Conservation (phyloP, 805 yeast genomes). For the Saturnispora quitensis region DNA sequence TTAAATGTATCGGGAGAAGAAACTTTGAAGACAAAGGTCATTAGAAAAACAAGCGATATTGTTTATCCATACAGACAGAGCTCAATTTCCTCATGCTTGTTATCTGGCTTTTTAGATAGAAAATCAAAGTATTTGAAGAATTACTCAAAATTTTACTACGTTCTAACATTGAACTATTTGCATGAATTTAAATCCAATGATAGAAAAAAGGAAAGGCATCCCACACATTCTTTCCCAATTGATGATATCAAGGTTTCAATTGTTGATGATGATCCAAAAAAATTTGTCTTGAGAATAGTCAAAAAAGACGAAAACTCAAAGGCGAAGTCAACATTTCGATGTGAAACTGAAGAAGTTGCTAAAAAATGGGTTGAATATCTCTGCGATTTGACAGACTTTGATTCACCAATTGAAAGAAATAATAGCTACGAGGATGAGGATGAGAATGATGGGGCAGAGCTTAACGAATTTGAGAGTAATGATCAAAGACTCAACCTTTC, state of each 20-base stretch:
- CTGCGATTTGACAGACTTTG: constrained; percentile 40
- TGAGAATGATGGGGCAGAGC: constrained; percentile 4
- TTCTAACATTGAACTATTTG: constrained; percentile 54
- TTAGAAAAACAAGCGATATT: constrained; percentile 41
- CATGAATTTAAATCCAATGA: constrained; percentile 58
- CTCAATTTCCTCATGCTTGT: constrained; percentile 42
- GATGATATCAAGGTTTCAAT: constrained; percentile 27
- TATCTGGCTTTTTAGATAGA: constrained; percentile 52
- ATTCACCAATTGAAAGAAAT: constrained; percentile 41
- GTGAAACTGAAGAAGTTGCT: constrained; percentile 36
- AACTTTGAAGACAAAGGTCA: constrained; percentile 27
- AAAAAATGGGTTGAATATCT: constrained; percentile 49
- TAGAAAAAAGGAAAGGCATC: constrained; percentile 44
- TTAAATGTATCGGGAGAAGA: constrained; percentile 29
- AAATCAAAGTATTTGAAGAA: constrained; percentile 54
- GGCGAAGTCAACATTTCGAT: constrained; percentile 31
- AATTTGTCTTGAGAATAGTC: constrained; percentile 32
- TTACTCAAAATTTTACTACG: constrained; percentile 55
- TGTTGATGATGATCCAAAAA: constrained; percentile 27
- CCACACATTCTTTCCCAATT: constrained; percentile 33
- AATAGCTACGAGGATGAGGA: constrained; percentile 29
- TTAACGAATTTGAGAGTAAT: background rate
- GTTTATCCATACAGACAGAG: constrained; percentile 46
- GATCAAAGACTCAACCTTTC: background rate
- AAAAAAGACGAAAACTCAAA: constrained; percentile 20